phyloP scores from a whole-genome alignment of 129 eudicot genomes.

The Helianthus annuus region HanXRQr2.0-SUNRISE NC_035439.2:91355673-91356172 shows the following conservation, averaged over 20 bases:
- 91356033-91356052: constrained; percentile 12
- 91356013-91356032: constrained; percentile 32
- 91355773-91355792: constrained; percentile 12
- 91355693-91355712: constrained; percentile 38
- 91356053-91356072: constrained; percentile 40
- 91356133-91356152: constrained; percentile 35
- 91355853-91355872: constrained; percentile 15
- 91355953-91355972: constrained; percentile 32
- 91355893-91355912: constrained; percentile 12
- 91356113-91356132: constrained; percentile 33
- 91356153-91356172: constrained; percentile 38
- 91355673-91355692: constrained; percentile 32
- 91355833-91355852: constrained; percentile 26
- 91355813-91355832: constrained; percentile 23
- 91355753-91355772: constrained; percentile 27
- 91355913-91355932: constrained; percentile 34
- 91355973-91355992: constrained; percentile 30
- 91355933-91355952: constrained; percentile 36
- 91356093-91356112: constrained; percentile 32
- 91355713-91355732: constrained; percentile 24
- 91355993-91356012: constrained; percentile 23
- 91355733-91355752: constrained; percentile 20
- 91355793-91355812: constrained; percentile 43
- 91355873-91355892: constrained; percentile 10
- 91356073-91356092: constrained; percentile 31